Conservation (phyloP, 163 green algal species). For the Chlamydomonas reinhardtii region DNA sequence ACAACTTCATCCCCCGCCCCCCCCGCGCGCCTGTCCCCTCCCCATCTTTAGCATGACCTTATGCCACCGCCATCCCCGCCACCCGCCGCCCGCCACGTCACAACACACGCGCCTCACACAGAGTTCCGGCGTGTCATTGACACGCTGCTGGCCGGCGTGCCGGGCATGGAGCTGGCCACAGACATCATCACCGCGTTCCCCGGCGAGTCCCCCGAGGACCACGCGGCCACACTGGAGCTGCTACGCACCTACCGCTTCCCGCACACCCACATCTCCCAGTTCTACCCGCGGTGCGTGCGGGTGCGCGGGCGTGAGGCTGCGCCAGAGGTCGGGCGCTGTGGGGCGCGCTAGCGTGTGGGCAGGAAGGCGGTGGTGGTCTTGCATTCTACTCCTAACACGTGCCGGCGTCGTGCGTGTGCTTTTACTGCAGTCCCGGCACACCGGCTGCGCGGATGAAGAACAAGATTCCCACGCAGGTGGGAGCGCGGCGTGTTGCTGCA, state of each 20-base stretch:
- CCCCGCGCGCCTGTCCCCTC: too few species aligned
- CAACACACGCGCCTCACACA: background rate
- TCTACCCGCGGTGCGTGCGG: constrained; percentile 77
- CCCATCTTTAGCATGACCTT: too few species aligned
- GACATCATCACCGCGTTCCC: constrained; percentile 92
- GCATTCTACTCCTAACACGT: too few species aligned
- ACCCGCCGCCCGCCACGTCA: too few species aligned
- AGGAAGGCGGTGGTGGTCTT: too few species aligned
- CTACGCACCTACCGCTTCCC: constrained; percentile 86
- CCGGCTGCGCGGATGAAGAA: constrained; percentile 90
- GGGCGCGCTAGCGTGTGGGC: too few species aligned
- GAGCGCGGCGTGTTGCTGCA: too few species aligned
- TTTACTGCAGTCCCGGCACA: constrained; percentile 86
- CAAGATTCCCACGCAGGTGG: constrained; percentile 61
- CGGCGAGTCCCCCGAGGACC: constrained; percentile 77
- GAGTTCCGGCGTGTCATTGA: constrained; percentile 88
- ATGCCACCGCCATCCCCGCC: too few species aligned
- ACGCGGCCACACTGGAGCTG: constrained; percentile 82
- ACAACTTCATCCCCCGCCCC: too few species aligned
- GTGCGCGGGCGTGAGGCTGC: background rate
- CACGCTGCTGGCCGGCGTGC: constrained; percentile 78
- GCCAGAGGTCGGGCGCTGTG: too few species aligned
- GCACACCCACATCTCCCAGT: constrained; percentile 92
- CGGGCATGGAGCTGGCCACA: constrained; percentile 87
- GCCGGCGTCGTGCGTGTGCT: too few species aligned